Evolutionary conservation across 1,284 basidiomycete species (phyloP), one percentile per base, ranked within the genome.

Genomic region (Sanghuangporus sanghuang): DNA sequence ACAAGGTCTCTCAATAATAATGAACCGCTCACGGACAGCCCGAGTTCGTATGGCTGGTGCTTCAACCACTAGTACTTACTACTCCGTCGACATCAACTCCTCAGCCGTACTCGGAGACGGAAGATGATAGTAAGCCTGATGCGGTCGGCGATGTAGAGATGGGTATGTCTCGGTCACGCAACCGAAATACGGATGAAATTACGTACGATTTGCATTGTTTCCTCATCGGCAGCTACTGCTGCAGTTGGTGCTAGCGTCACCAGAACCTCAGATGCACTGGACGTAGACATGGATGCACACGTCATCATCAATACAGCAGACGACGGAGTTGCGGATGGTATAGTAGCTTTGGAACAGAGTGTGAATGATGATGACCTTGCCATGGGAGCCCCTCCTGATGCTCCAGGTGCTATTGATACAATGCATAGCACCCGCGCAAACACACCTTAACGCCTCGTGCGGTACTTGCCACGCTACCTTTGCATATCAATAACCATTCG

Each of bases 321-420:
- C 32, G 81, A 79, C 27, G 80, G 81, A 1, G 86, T 88, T 8
- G 85, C 86, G 61, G 87, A 89, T 65, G 89, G 85, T 0, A 85
- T 91, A 53, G 88, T 88, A 8, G 84, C 81, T 7, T 74, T 90
- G 42, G 87, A 87, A 58, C 80, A 81, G 49, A 85, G 63, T 32
- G 65, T 63, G 6, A n/a, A n/a, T n/a, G 73, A 92, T 69, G 90
- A 92, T 66, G 90, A 92, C 72, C 87, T 92, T 67, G 90, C 89
- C 9, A 92, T 92, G 89, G 90, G 90, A 60, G 90, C 90, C 0
- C 90, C 90, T 8, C 90, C 90, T 7, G 90, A 90, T 42, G 90
- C 90, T 1, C 90, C 90, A 2, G 90, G 90, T 57, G 90, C 90
- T 0, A 78, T n/a, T 55, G 78, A 79, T 61, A 74, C 73, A 27